Base-by-base conservation (phyloP, 805 yeast genomes). In the Suhomyces faveliae region DNA sequence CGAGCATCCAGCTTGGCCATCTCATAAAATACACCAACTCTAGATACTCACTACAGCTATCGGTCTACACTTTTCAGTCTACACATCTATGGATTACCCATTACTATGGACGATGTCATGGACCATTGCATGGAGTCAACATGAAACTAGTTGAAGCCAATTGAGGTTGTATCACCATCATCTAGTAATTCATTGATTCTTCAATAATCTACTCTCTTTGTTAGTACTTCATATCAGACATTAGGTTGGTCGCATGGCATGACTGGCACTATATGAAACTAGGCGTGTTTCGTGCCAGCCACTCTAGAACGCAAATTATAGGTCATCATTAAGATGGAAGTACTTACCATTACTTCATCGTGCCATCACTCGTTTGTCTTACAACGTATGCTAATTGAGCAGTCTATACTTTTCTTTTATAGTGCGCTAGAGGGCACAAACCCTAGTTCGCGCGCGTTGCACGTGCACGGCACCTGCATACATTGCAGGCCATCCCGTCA, bases 281-380 rank as follows among this genome's bases (percentile, higher is more conserved):
- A 71, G 78, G 78, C 78, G 57, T 68, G 76, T 70, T 61, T 65
- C 76, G 55, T 57, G 51, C 46, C 49, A 52, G 52, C 49, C 53
- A 62, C 72, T 67, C 76, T 73, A 61, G 74, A 73, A 73, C 78
- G 78, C 78, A 73, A 73, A 73, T 73, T 73, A 69, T 61, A 43
- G 55, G 63, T 71, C 77, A 71, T 71, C 77, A 71, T 60, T 35
- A 40, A 45, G 37, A 15, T 15, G 21, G 21, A 33, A 33, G 51
- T 47, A 43, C 48, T 33, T 33, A 33, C 37, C 21, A 17, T 27
- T 15, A n/a, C 15, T 27, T 27, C 15, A n/a, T 6, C 30, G n/a
- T 27, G 30, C n/a, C 30, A 27, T 27, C 15, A 9, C 30, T n/a
- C n/a, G 7, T 12, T n/a, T n/a, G 6, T 15, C 15, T n/a, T 27